A percentile compares a stretch with the other conserved stretches of the same genome.
These are phyloP conservation scores for Gossypioides kirkii DNA, from an alignment of 345 rosid species.

Conservation along the genomic window DNA sequence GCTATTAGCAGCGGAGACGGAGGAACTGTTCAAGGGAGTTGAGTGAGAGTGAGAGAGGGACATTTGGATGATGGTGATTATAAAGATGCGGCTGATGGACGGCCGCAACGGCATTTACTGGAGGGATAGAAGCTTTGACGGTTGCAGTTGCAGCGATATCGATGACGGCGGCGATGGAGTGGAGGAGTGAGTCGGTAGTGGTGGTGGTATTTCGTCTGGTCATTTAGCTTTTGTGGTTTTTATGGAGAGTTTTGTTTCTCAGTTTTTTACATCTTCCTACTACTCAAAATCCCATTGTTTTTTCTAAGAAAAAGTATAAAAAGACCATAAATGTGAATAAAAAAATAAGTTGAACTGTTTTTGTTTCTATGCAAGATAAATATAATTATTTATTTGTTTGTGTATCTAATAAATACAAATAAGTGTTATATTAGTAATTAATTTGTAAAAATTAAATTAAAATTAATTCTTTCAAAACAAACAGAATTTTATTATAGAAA, in stretches of 20 bases:
- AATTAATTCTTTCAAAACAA: too few species aligned
- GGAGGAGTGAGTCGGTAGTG: background rate
- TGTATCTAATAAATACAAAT: too few species aligned
- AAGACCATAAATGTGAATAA: too few species aligned
- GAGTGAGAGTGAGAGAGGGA: conserved; percentile 9
- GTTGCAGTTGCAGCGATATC: conserved; percentile 16
- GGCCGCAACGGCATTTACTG: background rate
- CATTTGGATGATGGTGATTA: background rate
- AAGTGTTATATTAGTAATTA: too few species aligned
- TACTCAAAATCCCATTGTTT: background rate
- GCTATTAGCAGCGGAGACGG: conserved; percentile 14
- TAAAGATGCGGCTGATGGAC: background rate
- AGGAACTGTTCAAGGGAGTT: conserved; percentile 8
- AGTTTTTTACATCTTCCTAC: conserved; percentile 11
- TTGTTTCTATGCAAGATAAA: too few species aligned
- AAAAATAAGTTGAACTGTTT: too few species aligned
- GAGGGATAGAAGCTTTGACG: background rate
- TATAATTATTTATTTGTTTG: too few species aligned
- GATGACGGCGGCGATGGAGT: background rate
- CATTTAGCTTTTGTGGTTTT: conserved; percentile 22
- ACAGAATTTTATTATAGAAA: too few species aligned
- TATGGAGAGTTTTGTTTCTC: conserved; percentile 11
- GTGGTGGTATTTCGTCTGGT: conserved; percentile 16
- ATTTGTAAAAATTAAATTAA: too few species aligned
- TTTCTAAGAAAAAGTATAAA: background rate